Base-by-base conservation (phyloP, 176 grass and related monocot genomes). In the Alloteropsis semialata region DNA sequence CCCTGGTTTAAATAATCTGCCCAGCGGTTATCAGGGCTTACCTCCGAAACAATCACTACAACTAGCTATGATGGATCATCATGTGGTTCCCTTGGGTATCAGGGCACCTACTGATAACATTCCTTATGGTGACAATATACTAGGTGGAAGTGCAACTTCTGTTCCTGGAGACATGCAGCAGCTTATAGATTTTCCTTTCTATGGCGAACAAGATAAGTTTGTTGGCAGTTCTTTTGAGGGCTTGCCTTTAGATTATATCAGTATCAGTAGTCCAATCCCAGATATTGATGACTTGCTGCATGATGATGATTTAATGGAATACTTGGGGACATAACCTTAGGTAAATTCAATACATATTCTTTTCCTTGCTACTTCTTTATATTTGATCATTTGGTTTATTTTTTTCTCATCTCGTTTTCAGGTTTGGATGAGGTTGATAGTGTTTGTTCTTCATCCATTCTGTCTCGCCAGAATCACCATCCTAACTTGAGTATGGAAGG, bases 301-400 rank as follows among this genome's bases (percentile, higher is more conserved):
- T 76, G 96, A 99, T 78, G 96, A 99, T 58, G 96, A 99, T 82
- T 69, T 99, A 82, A 96, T 99, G 93, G 89, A 95, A 75, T 99
- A 99, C 69, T 84, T 99, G 81, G 96, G 96, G 73, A 96, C 96
- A 88, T 99, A 90, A 88, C 48, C 73, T 89, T 89, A 64, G 76
- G 87, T 85, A 78, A 81, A 68, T 77, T 68, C 30, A 77, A 71
- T 45, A 48, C 38, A 81, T 90, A 65, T 58, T 29, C 17, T 63
- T 70, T 76, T 87, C 3, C 70, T 86, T 28, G 3, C 34, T 80
- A 24, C 45, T 87, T 81, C 34, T 76, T 49, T 73, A 32, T 76
- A 17, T 83, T 87, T 87, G 48, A 82, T 58, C 66, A 75, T 55
- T 54, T 51, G 21, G 6, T 42, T 36, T 46, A 46, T 36, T 44